phyloP scores from a whole-genome alignment of 2,329 filamentous ascomycete species.

The Ilyonectria mors-panacis region DNA sequence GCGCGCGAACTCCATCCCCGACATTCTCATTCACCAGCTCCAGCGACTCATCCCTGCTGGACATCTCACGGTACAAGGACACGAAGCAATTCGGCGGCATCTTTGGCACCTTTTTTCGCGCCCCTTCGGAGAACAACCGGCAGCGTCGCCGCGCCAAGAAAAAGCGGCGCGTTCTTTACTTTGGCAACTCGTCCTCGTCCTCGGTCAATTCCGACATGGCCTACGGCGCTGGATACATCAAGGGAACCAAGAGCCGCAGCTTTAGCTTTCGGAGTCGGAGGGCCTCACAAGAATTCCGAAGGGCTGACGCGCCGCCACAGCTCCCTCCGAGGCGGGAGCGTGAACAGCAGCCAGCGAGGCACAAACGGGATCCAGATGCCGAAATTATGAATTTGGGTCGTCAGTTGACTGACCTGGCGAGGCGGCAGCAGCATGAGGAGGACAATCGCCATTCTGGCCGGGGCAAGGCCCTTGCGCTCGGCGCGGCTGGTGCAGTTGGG shows the following conservation, averaged over 20 bases:
- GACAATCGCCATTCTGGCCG: conserved; percentile 59
- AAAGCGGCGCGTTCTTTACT: conserved; percentile 69
- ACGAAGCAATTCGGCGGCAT: conserved; percentile 67
- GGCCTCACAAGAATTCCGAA: conserved; percentile 22
- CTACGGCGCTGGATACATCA: conserved; percentile 74
- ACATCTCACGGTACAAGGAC: conserved; percentile 72
- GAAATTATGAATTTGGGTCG: conserved; percentile 71
- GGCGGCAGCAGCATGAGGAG: conserved; percentile 65
- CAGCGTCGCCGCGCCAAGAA: conserved; percentile 59
- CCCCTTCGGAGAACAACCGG: conserved; percentile 69
- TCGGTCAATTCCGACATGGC: conserved; percentile 78
- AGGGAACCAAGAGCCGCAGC: conserved; percentile 53
- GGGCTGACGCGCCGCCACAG: conserved; percentile 38
- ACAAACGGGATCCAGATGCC: conserved; percentile 65
- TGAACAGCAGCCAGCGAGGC: conserved; percentile 8
- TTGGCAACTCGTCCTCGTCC: conserved; percentile 76
- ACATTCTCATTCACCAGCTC: conserved; percentile 63
- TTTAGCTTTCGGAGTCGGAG: conserved; percentile 46
- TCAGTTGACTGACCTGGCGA: conserved; percentile 67
- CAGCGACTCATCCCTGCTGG: conserved; percentile 72
- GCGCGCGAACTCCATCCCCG: conserved; percentile 53
- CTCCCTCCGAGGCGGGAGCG: conserved; percentile 28
- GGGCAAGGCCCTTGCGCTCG: conserved; percentile 44
- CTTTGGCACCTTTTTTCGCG: conserved; percentile 74
- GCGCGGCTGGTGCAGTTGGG: conserved; percentile 55